phyloP scores from a whole-genome alignment of 768 basidiomycete species.

The Guyanaporus albipodus region DNA sequence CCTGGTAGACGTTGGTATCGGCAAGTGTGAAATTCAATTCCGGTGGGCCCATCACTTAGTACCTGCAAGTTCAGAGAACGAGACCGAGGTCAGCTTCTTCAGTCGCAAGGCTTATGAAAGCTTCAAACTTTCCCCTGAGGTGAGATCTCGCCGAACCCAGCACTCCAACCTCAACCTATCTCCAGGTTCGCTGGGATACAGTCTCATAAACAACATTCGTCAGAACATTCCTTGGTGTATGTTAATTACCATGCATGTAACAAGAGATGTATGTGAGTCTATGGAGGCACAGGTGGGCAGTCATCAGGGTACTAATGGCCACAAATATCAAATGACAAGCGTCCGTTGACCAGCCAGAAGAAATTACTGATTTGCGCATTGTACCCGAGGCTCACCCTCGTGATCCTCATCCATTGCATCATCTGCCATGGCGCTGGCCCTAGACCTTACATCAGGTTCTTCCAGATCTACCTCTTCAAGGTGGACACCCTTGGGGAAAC shows the following conservation, averaged over 20 bases:
- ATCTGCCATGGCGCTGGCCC: slow-evolving; percentile 48
- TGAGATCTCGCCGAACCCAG: slow-evolving; percentile 24
- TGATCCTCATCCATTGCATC: slow-evolving; percentile 93
- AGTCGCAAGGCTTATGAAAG: slow-evolving; percentile 67
- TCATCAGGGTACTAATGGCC: slow-evolving; percentile 19
- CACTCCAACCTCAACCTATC: not conserved
- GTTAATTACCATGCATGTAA: slow-evolving; percentile 32
- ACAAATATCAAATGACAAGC: slow-evolving; percentile 18
- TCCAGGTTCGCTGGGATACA: slow-evolving; percentile 30
- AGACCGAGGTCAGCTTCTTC: slow-evolving; percentile 94
- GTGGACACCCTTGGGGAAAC: slow-evolving; percentile 59
- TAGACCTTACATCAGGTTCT: slow-evolving; percentile 62
- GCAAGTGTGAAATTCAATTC: slow-evolving; percentile 44
- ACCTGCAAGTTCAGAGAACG: slow-evolving; percentile 68
- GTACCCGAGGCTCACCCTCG: slow-evolving; percentile 84
- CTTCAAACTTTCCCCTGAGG: slow-evolving; percentile 84
- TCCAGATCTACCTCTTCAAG: slow-evolving; percentile 85
- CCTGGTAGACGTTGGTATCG: slow-evolving; percentile 71
- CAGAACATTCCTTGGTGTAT: slow-evolving; percentile 14
- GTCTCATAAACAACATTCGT: slow-evolving; percentile 13
- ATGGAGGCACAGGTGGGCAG: slow-evolving; percentile 20
- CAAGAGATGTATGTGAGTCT: slow-evolving; percentile 28
- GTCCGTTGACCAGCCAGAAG: slow-evolving; percentile 8
- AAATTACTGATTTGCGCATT: slow-evolving; percentile 86
- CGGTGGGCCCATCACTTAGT: not conserved